These are phyloP conservation scores for Podospora didyma DNA, from an alignment of 495 filamentous ascomycete species.

Conservation along the genomic window DNA sequence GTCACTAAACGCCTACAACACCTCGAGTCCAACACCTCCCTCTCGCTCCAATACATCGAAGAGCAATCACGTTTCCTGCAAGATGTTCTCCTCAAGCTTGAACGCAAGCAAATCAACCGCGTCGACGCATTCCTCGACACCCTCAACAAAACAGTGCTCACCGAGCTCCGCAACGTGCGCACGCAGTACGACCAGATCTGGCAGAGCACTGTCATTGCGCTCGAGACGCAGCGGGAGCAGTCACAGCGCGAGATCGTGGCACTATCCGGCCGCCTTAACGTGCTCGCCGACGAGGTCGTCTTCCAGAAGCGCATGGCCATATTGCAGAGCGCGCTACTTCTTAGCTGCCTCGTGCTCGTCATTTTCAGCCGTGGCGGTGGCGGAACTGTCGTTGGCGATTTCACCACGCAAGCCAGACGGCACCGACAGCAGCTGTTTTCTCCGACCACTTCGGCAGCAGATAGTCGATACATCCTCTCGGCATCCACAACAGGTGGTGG, in stretches of 20 bases:
- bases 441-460: too few relatives aligned
- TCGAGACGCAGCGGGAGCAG: slow-evolving; percentile 80
- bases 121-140: slow-evolving; percentile 76
- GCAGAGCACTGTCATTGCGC: slow-evolving; percentile 88
- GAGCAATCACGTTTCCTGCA: slow-evolving; percentile 89
- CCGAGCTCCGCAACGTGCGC: slow-evolving; percentile 73
- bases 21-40: slow-evolving; percentile 86
- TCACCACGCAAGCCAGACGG: neutral
- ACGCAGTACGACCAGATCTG: slow-evolving; percentile 93
- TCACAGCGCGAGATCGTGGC: slow-evolving; percentile 76
- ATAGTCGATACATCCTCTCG: too few relatives aligned
- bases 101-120: slow-evolving; percentile 81
- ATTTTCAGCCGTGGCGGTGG: slow-evolving; percentile 60
- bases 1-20: slow-evolving; percentile 87
- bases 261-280: slow-evolving; percentile 71
- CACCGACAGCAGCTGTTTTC: neutral
- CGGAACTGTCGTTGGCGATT: slow-evolving; percentile 4
- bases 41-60: slow-evolving; percentile 95
- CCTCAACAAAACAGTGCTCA: slow-evolving; percentile 82
- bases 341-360: slow-evolving; percentile 82
- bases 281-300: slow-evolving; percentile 89
- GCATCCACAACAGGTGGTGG: too few relatives aligned
- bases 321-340: slow-evolving; percentile 78
- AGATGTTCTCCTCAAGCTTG: slow-evolving; percentile 85
- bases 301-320: slow-evolving; percentile 95